Evolutionary conservation across 257 asterid genomes (phyloP), one percentile per base, ranked within the genome.

Genomic region (Cordia subcordata): DNA sequence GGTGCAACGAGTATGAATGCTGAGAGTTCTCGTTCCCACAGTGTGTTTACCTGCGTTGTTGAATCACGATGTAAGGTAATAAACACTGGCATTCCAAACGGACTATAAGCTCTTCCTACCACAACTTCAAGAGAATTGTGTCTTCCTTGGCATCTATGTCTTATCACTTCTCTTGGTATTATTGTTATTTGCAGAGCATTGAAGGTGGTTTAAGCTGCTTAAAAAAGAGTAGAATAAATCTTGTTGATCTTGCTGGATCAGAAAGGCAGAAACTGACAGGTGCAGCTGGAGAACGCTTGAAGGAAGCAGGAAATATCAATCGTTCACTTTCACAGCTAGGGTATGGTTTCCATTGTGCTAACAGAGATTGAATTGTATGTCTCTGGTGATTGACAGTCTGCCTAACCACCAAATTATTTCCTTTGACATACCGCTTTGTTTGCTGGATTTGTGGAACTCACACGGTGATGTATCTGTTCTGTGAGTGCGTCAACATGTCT

Each of bases 221-320:
- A 61, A 89, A 89, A 77, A 77, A 76, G 61, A 93, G 99, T 76
- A 81, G 89, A 79, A 89, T 93, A 72, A 93, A 93, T 80, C 83
- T 93, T 21, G 99, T 93, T 54, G 99, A 93, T 74, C 97, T 93
- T 73, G 99, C 97, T 78, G 99, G 99, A 61, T 93, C 99, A 13
- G 99, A 93, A 78, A 80, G 99, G 61, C 99, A 89, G 72, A 93
- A 93, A 75, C 96, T 86, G 65, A 89, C 99, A 37, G 96, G 99
- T 70, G 99, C 99, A 75, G 96, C 90, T 72, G 99, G 99, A 77
- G 97, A 87, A 39, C 90, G 99, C 46, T 81, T 93, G 85, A 93
- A 93, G 79, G 97, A 93, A 79, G 99, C 97, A 46, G 95, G 99
- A 74, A 93, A 89, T 68, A 93, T 93, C 67, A 93, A 93, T 64